Base-by-base conservation (phyloP, 768 basidiomycete genomes). In the Sistotremastrum suecicum region DNA sequence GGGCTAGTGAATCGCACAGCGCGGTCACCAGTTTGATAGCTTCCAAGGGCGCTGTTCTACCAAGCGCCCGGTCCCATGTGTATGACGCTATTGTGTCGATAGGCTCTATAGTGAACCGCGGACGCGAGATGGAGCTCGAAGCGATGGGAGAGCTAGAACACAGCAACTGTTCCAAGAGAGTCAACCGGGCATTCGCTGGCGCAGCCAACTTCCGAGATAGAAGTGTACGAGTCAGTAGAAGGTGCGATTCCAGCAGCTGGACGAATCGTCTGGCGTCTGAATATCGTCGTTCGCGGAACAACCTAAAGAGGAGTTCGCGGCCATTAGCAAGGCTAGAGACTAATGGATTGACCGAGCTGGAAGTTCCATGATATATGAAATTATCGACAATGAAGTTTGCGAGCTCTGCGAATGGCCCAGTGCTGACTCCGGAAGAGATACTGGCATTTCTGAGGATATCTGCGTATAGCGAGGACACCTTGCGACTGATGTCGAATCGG, bases 321-420 rank as follows among this genome's bases (percentile, higher is more conserved):
- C 78, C 81, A 1, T 74, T 67, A 7, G 76, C 73, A 47, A 95
- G 70, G 33, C 76, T 69, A 0, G 80, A 73, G 41, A 91, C 71
- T 32, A 94, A 66, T 0, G 91, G 90, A 48, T 76, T 80, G 51
- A 94, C 81, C 1, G 83, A 82, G 0, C 86, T 80, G 2, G 78
- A 76, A 5, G 83, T 80, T 1, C 86, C 81, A 51, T 79, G 78
- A 60, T 72, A 71, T 10, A 95, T 65, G 42, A 94, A 70, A 0
- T 75, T 69, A 48, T 90, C 84, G 2, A 76, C 68, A 37, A 91
- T 68, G 0, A 74, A 67, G 50, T 75, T 75, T 52, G 80, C 74
- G 44, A 86, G 62, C 5, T 65, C 58, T 0, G 72, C 63, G 53
- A 83, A 82, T 0, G 83, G 80, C 31, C 73, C 65, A 37, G 72